Conservation (phyloP, 352 stramenopile genomes). For the Pythium aristosporum region DNA sequence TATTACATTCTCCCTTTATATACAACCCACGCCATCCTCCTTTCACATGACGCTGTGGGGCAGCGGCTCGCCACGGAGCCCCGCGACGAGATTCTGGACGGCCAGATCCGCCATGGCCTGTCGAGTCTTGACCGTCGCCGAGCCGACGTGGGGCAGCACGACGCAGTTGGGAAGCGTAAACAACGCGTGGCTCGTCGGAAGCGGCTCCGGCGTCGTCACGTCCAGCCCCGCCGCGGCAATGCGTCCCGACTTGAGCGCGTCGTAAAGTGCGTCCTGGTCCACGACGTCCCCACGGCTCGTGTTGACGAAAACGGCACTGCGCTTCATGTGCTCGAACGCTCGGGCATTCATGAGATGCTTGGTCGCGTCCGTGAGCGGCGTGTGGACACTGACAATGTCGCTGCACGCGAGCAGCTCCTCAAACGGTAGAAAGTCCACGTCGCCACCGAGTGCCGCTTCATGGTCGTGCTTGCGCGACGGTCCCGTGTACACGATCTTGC, state of each 20-base stretch:
- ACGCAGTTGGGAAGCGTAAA: constrained; percentile 68
- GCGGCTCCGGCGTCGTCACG: constrained; percentile 89
- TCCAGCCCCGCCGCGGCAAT: constrained; percentile 78
- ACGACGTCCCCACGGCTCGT: constrained; percentile 90
- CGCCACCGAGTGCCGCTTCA: constrained; percentile 32
- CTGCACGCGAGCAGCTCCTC: constrained; percentile 70
- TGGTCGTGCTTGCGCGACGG: constrained; percentile 59
- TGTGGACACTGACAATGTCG: constrained; percentile 89
- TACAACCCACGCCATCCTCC: not conserved
- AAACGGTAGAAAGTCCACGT: constrained; percentile 74
- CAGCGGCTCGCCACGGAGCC: constrained; percentile 40
- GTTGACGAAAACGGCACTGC: constrained; percentile 89
- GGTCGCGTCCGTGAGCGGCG: constrained; percentile 76
- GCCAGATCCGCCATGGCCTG: constrained; percentile 79
- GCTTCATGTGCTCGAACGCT: constrained; percentile 82
- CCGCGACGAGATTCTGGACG: constrained; percentile 57
- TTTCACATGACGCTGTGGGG: constrained; percentile 38
- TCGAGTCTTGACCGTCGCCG: constrained; percentile 48
- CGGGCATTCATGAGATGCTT: constrained; percentile 67
- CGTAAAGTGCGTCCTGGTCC: constrained; percentile 75
- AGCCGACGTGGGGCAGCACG: constrained; percentile 50
- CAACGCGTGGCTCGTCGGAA: constrained; percentile 74
- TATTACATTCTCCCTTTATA: not conserved
- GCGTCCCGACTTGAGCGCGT: constrained; percentile 37
- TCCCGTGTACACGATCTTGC: constrained; percentile 80